Conservation (phyloP, 164 flowering plant species). For the Magnolia changhungtana region DNA sequence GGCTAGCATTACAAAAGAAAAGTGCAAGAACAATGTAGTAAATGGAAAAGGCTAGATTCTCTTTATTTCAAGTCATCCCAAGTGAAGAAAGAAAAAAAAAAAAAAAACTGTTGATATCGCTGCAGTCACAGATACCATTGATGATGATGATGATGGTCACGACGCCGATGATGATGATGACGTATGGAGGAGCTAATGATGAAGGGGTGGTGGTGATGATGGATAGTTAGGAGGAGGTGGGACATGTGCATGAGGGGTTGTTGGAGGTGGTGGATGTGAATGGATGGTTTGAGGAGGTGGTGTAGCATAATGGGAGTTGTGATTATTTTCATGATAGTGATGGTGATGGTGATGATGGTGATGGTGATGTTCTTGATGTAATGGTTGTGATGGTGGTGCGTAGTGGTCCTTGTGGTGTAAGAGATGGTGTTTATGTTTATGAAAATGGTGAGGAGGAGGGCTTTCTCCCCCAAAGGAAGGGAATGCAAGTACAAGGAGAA, state of each 20-base stretch:
- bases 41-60: no score
- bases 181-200: no score
- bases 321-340: neutral
- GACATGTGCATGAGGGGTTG: neutral
- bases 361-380: neutral
- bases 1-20: no score
- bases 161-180: no score
- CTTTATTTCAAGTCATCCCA: no score
- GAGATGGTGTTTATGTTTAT: neutral
- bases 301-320: neutral
- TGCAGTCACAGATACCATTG: no score
- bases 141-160: no score
- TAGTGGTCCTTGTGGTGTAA: no score
- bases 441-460: neutral
- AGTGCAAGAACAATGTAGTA: no score
- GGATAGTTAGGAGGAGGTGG: neutral
- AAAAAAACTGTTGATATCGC: no score
- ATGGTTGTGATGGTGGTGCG: neutral
- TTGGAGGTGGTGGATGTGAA: neutral
- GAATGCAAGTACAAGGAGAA: neutral
- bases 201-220: neutral
- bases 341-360: neutral
- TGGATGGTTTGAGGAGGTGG: neutral
- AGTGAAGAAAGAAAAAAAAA: no score
- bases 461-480: neutral